These are phyloP conservation scores for Zygnema cylindricum DNA, from an alignment of 139 green algal species.

Conservation along the genomic window DNA sequence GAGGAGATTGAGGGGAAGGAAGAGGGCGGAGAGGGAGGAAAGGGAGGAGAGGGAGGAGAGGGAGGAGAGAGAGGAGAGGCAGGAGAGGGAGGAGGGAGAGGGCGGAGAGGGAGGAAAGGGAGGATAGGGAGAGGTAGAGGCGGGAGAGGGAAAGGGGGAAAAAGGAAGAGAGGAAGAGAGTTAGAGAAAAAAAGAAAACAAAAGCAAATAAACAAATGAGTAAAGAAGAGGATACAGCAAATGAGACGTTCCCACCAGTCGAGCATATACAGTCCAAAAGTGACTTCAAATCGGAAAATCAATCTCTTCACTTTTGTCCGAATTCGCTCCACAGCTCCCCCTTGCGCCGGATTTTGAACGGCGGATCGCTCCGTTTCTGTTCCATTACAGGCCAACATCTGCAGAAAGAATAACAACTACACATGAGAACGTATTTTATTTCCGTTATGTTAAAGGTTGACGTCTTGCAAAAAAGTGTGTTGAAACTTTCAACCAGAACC, in stretches of 20 bases:
- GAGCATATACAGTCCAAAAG: conserved; percentile 57
- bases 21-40: neutral
- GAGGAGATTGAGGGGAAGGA: conserved; percentile 1
- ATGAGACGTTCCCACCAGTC: conserved; percentile 47
- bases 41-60: neutral
- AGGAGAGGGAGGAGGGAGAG: conserved; percentile 12
- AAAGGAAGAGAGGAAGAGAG: too few relatives aligned
- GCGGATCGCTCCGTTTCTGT: too few relatives aligned
- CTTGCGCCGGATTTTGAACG: neutral
- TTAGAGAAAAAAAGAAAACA: too few relatives aligned
- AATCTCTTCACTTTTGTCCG: neutral
- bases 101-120: neutral
- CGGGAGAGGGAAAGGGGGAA: too few relatives aligned
- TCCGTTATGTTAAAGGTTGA: too few relatives aligned
- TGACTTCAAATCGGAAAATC: conserved; percentile 15
- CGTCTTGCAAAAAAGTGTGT: too few relatives aligned
- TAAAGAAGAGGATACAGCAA: conserved; percentile 56
- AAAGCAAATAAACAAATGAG: too few relatives aligned
- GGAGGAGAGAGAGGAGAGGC: conserved; percentile 10
- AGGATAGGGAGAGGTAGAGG: conserved; percentile 19
- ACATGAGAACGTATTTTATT: too few relatives aligned
- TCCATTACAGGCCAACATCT: too few relatives aligned
- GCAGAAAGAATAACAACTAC: too few relatives aligned
- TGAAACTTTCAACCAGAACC: too few relatives aligned
- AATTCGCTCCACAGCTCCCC: neutral